Evolutionary conservation across 2,329 filamentous ascomycete species (phyloP).

Genomic region (Sporothrix inflata): DNA sequence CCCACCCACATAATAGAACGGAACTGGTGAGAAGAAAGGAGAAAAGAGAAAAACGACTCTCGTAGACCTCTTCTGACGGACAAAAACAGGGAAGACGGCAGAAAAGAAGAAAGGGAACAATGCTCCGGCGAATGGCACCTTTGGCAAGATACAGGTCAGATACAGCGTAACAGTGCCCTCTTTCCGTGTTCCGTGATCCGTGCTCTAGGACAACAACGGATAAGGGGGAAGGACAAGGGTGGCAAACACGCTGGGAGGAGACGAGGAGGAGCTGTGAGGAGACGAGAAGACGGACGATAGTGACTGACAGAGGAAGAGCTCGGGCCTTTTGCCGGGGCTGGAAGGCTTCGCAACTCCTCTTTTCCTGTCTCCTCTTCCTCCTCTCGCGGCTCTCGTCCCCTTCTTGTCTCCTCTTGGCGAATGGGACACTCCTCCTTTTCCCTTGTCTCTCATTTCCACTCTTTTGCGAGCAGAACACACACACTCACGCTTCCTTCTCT

Average conservation of each 20-base stretch:
- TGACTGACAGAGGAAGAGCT: background rate
- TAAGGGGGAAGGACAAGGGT: background rate
- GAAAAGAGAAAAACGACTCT: background rate
- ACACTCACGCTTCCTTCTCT: background rate
- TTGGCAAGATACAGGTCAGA: background rate
- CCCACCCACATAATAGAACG: background rate
- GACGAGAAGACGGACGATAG: background rate
- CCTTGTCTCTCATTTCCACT: conserved; percentile 18
- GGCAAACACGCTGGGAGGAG: background rate
- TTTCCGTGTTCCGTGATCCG: background rate
- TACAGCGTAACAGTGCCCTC: background rate
- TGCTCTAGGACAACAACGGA: background rate
- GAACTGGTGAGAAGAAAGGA: background rate
- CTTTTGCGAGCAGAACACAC: background rate
- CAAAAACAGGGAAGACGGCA: background rate
- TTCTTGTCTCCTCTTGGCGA: conserved; percentile 19
- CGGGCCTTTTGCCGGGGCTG: conserved; percentile 17
- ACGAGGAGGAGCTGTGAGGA: background rate
- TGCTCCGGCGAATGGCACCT: conserved; percentile 8
- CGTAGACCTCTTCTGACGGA: no score
- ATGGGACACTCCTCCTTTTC: conserved; percentile 15
- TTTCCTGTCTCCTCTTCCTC: background rate
- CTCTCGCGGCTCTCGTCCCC: background rate
- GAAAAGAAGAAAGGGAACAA: background rate
- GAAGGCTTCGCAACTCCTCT: conserved; percentile 1